Base-by-base conservation (phyloP, 805 yeast genomes). In the Yamadazyma olivae region DNA sequence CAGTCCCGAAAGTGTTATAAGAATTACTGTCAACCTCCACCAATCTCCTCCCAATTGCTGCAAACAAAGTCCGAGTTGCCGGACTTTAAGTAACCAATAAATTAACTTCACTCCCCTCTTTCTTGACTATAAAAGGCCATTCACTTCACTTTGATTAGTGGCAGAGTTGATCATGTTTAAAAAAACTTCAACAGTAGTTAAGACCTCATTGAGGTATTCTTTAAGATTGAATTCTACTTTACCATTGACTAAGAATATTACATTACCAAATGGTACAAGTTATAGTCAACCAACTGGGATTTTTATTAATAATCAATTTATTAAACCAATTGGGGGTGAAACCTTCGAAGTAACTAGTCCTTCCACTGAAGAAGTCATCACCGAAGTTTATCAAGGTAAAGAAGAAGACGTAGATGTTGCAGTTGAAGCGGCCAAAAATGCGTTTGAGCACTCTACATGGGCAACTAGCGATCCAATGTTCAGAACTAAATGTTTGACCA, bases 251-350 rank as follows among this genome's bases (percentile, higher is more conserved):
- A 66, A 68, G 7, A 63, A 63, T 22, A 59, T 82, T 45, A 73
- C 71, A 6, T 64, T 80, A 48, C 95, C 95, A 45, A 83, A 83
- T 51, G 95, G 95, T 28, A 64, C 64, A 21, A 64, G 70, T 23
- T 83, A 82, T 54, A 71, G 77, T 34, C 95, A 85, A 67, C 96
- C 96, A 50, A 81, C 84, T 8, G 96, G 96, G 45, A 67, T 90
- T 50, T 90, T 86, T 72, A 87, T 90, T 59, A 83, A 87, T 70
- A 86, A 86, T 62, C 86, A 86, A 59, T 87, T 83, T 53, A 81
- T 81, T 56, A 51, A 66, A 32, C 74, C 89, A 13, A 60, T 64
- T 22, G 74, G 75, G 36, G 75, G 74, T 36, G 67, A 75, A 51
- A 77, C 79, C n/a, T 65, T 83, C 40, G 74, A 74, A 45, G 84